Evolutionary conservation across 2,329 filamentous ascomycete genomes (phyloP).

Genomic region (Shiraia sp.): DNA sequence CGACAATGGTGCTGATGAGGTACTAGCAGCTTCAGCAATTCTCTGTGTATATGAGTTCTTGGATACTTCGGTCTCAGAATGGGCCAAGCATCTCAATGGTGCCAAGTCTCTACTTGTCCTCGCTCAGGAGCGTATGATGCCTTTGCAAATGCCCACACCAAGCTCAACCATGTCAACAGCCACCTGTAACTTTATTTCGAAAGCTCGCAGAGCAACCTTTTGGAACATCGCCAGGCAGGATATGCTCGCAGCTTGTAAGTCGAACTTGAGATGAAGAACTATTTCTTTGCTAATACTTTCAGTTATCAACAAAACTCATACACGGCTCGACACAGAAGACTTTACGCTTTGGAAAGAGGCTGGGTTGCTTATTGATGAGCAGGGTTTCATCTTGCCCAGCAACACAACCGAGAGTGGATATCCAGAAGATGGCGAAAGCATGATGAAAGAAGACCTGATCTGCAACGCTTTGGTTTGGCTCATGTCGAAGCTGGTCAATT

Average conservation of each 20-base stretch:
- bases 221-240: slow-evolving; percentile 71
- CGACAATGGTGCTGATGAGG: slow-evolving; percentile 59
- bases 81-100: slow-evolving; percentile 67
- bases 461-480: slow-evolving; percentile 69
- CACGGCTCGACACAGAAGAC: slow-evolving; percentile 65
- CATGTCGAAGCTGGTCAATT: slow-evolving; percentile 68
- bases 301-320: slow-evolving; percentile 64
- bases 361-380: slow-evolving; percentile 60
- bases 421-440: slow-evolving; percentile 50
- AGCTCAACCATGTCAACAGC: slow-evolving; percentile 30
- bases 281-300: slow-evolving; percentile 1
- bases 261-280: background rate
- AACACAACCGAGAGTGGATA: slow-evolving; percentile 46
- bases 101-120: slow-evolving; percentile 65
- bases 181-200: slow-evolving; percentile 49
- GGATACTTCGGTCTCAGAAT: slow-evolving; percentile 66
- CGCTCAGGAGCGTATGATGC: slow-evolving; percentile 55
- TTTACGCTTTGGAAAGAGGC: slow-evolving; percentile 67
- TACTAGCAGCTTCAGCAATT: slow-evolving; percentile 67
- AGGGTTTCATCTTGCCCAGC: slow-evolving; percentile 56
- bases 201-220: slow-evolving; percentile 63
- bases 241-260: slow-evolving; percentile 64
- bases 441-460: slow-evolving; percentile 66
- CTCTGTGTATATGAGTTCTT: slow-evolving; percentile 70
- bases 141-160: slow-evolving; percentile 49